Conservation (phyloP, 306 rosid genomes). For the Adenanthera pavonina region DNA sequence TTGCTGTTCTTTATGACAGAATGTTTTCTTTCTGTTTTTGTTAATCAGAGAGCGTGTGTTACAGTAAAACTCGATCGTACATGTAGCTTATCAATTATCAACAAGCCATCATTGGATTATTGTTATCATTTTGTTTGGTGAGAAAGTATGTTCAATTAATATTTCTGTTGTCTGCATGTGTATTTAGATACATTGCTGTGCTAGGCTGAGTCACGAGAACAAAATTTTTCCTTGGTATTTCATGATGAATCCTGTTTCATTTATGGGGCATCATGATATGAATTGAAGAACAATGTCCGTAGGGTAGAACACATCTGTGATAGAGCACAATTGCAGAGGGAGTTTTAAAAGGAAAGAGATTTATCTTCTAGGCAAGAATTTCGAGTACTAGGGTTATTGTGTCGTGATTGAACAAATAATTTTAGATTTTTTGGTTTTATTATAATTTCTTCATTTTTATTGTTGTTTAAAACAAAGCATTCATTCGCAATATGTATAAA, state of each 20-base stretch:
- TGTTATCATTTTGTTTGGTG: too few species aligned
- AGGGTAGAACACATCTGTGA: too few species aligned
- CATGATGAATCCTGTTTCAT: neutral
- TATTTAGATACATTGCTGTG: neutral
- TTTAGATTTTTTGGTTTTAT: neutral
- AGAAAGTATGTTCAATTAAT: neutral
- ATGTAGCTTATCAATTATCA: too few species aligned
- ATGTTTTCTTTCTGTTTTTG: too few species aligned
- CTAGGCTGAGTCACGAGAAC: too few species aligned
- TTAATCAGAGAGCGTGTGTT: neutral
- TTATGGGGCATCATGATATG: constrained; percentile 20
- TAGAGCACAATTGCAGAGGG: neutral
- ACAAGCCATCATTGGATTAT: too few species aligned
- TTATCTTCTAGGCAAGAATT: neutral
- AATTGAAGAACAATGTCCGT: neutral
- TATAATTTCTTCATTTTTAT: neutral
- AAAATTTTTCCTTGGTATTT: neutral
- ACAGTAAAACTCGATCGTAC: too few species aligned
- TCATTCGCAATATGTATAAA: neutral
- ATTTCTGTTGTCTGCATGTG: neutral
- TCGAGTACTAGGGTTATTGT: neutral
- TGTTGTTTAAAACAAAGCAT: neutral
- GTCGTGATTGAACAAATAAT: neutral
- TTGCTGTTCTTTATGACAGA: neutral
- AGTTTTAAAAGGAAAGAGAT: neutral